These are phyloP conservation scores for Fonsecaea erecta DNA, from an alignment of 2,329 filamentous ascomycete species.

Conservation along the genomic window DNA sequence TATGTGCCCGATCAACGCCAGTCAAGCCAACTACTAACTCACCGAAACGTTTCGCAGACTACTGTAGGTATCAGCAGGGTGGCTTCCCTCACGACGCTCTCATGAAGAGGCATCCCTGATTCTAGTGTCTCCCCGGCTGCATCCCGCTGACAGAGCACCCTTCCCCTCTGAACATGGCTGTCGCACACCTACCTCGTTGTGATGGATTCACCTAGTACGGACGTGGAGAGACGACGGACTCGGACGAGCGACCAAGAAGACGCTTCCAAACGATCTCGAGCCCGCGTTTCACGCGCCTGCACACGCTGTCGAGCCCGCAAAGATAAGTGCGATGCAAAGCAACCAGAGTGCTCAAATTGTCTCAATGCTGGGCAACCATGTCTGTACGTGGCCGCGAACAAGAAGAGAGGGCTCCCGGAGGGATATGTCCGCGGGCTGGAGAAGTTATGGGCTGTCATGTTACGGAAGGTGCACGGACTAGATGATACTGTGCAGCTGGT, in stretches of 20 bases:
- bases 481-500: conserved; percentile 49
- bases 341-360: conserved; percentile 51
- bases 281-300: conserved; percentile 53
- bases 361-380: conserved; percentile 47
- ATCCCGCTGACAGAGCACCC: background rate
- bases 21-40: background rate
- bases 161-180: conserved; percentile 23
- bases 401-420: conserved; percentile 53
- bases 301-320: conserved; percentile 49
- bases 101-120: background rate
- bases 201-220: conserved; percentile 26
- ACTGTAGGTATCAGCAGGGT: background rate
- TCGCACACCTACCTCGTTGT: conserved; percentile 18
- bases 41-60: background rate
- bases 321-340: conserved; percentile 50
- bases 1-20: background rate
- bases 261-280: conserved; percentile 46
- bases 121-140: background rate
- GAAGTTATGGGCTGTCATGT: conserved; percentile 52
- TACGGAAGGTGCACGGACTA: conserved; percentile 51
- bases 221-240: conserved; percentile 18
- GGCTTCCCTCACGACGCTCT: background rate
- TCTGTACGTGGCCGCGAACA: conserved; percentile 51
- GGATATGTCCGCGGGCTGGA: conserved; percentile 54
- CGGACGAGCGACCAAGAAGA: conserved; percentile 46